Conservation (phyloP, 148 eudicot species). For the Rhododendron vialii region DNA sequence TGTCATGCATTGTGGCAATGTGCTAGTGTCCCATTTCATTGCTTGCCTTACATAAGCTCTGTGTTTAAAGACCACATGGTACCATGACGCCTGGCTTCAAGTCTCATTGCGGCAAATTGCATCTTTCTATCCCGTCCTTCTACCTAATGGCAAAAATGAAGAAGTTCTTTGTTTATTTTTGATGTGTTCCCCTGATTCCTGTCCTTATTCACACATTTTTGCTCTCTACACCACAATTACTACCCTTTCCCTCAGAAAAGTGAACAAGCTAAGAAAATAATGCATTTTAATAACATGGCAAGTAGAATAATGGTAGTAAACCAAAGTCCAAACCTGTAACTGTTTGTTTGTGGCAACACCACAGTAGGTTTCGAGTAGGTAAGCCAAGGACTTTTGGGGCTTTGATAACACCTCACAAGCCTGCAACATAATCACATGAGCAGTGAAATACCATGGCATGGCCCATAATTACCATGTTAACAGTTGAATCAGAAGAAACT, state of each 20-base stretch:
- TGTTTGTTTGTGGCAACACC: constrained; percentile 70
- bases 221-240: neutral
- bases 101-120: neutral
- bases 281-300: neutral
- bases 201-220: neutral
- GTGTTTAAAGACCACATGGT: neutral
- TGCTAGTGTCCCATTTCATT: neutral
- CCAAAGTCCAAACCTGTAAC: constrained; percentile 54
- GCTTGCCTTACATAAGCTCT: neutral
- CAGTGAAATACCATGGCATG: constrained; percentile 8
- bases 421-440: constrained; percentile 39
- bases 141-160: neutral
- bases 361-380: constrained; percentile 83
- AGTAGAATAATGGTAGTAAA: neutral
- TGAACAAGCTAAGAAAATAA: neutral
- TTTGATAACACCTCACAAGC: constrained; percentile 91
- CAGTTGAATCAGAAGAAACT: neutral
- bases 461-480: neutral
- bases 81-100: neutral
- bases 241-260: neutral
- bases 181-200: neutral
- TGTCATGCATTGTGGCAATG: neutral
- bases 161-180: neutral
- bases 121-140: neutral
- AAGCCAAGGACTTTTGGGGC: constrained; percentile 91